Conservation (phyloP, 1,284 basidiomycete species). For the Phylloporus gajari region DNA sequence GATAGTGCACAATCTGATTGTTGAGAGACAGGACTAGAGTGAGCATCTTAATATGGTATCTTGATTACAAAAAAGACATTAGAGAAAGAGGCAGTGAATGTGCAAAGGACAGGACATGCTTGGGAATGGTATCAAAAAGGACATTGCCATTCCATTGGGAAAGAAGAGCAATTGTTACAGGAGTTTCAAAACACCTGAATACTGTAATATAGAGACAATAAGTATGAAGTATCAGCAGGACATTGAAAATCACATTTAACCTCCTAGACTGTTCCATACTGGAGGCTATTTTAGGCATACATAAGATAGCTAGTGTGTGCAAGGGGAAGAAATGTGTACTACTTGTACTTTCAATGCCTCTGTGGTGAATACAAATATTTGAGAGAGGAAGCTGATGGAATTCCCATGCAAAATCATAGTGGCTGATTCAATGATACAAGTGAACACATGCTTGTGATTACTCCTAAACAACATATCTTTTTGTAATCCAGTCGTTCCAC, state of each 20-base stretch:
- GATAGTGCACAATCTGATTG: slow-evolving; percentile 71
- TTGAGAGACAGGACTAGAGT: slow-evolving; percentile 71
- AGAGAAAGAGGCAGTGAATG: not conserved
- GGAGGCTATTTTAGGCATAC: slow-evolving; percentile 48
- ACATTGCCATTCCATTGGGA: slow-evolving; percentile 68
- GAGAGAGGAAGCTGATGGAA: slow-evolving; percentile 60
- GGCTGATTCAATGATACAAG: slow-evolving; percentile 25
- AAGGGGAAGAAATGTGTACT: slow-evolving; percentile 19
- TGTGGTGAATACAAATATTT: slow-evolving; percentile 61
- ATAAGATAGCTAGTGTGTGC: not conserved
- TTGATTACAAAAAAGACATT: slow-evolving; percentile 35
- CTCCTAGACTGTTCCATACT: slow-evolving; percentile 46
- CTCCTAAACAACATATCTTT: slow-evolving; percentile 61
- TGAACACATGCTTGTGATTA: slow-evolving; percentile 7
- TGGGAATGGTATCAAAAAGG: slow-evolving; percentile 54
- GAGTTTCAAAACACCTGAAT: too few relatives aligned
- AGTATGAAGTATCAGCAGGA: too few relatives aligned
- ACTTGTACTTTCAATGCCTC: slow-evolving; percentile 44
- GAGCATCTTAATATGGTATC: slow-evolving; percentile 63
- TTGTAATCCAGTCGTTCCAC: slow-evolving; percentile 74
- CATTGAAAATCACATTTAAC: too few relatives aligned
- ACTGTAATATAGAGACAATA: not conserved
- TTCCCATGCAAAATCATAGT: slow-evolving; percentile 83
- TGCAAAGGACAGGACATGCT: slow-evolving; percentile 44
- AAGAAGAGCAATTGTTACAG: slow-evolving; percentile 47